These are phyloP conservation scores for Yarrowia sp. DNA, from an alignment of 805 yeast species.

Conservation along the genomic window DNA sequence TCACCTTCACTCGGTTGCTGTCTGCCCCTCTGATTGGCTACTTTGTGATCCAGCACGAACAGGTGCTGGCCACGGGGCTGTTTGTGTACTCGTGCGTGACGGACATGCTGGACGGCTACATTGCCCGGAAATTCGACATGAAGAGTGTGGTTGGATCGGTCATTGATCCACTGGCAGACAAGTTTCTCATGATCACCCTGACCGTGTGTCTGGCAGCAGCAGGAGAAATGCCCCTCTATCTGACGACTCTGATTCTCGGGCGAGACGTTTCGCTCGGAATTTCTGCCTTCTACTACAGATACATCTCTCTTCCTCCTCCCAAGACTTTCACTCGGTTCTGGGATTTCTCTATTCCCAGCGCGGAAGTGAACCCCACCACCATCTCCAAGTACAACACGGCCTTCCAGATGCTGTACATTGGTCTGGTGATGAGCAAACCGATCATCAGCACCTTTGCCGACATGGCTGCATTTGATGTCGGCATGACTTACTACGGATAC, in stretches of 20 bases:
- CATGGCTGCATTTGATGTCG: constrained; percentile 46
- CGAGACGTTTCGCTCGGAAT: constrained; percentile 78
- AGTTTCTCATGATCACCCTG: constrained; percentile 83
- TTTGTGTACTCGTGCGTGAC: constrained; percentile 89
- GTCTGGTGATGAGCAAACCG: constrained; percentile 63
- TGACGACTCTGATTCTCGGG: constrained; percentile 74
- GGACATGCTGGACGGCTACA: constrained; percentile 88
- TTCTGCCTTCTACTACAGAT: constrained; percentile 76
- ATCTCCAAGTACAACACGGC: constrained; percentile 90
- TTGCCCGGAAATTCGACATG: constrained; percentile 82
- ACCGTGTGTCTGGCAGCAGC: constrained; percentile 77
- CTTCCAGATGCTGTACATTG: constrained; percentile 90
- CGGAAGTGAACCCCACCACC: constrained; percentile 84
- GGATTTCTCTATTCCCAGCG: constrained; percentile 81
- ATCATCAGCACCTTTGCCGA: constrained; percentile 52
- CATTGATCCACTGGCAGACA: constrained; percentile 95
- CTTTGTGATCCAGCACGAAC: constrained; percentile 68
- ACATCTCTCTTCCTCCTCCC: constrained; percentile 75
- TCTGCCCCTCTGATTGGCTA: constrained; percentile 88
- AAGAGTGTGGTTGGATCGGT: constrained; percentile 86
- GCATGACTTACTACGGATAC: constrained; percentile 49
- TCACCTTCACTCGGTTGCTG: constrained; percentile 80
- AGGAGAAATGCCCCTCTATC: constrained; percentile 67
- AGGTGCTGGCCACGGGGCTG: constrained; percentile 69
- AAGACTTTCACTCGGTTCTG: constrained; percentile 73